A percentile compares a stretch with the other conserved stretches of the same genome.
Conservation (phyloP, 2,329 filamentous ascomycete genomes). For the Alternaria consortialis region DNA sequence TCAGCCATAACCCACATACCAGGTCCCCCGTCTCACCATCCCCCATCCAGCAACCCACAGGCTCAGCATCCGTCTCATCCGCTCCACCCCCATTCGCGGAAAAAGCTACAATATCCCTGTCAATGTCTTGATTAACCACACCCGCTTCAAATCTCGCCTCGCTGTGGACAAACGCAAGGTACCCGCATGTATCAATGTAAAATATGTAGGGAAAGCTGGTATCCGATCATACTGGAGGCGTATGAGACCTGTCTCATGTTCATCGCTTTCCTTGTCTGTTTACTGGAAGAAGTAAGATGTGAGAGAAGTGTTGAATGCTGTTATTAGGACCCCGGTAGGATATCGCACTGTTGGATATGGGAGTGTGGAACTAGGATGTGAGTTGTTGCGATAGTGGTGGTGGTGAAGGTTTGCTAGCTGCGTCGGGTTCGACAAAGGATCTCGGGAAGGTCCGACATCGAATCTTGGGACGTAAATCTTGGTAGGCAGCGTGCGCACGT, state of each 20-base stretch:
- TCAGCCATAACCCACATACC: conserved; percentile 3
- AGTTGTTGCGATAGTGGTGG: conserved; percentile 9
- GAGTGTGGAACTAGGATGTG: not conserved
- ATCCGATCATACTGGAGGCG: conserved; percentile 15
- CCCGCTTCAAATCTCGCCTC: conserved; percentile 7
- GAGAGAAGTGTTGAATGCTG: conserved; percentile 25
- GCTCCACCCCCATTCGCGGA: conserved; percentile 19
- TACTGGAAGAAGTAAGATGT: conserved; percentile 24
- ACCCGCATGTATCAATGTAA: conserved; percentile 2
- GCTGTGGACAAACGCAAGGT: not conserved
- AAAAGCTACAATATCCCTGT: conserved; percentile 4
- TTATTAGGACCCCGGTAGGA: conserved; percentile 31
- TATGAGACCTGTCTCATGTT: conserved; percentile 16
- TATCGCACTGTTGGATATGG: conserved; percentile 21
- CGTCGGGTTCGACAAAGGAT: not conserved
- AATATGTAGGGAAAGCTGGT: conserved; percentile 11
- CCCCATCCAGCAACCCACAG: conserved; percentile 6
- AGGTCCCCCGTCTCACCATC: conserved; percentile 16
- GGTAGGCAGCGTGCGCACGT: not conserved
- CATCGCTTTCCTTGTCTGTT: conserved; percentile 10
- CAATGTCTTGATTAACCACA: not conserved
- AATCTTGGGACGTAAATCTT: not conserved
- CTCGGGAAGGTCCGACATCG: not conserved
- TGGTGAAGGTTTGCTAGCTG: conserved; percentile 7
- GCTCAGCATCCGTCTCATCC: not conserved